Evolutionary conservation across 2,329 filamentous ascomycete genomes (phyloP).

Genomic region (Penicillium paneum): DNA sequence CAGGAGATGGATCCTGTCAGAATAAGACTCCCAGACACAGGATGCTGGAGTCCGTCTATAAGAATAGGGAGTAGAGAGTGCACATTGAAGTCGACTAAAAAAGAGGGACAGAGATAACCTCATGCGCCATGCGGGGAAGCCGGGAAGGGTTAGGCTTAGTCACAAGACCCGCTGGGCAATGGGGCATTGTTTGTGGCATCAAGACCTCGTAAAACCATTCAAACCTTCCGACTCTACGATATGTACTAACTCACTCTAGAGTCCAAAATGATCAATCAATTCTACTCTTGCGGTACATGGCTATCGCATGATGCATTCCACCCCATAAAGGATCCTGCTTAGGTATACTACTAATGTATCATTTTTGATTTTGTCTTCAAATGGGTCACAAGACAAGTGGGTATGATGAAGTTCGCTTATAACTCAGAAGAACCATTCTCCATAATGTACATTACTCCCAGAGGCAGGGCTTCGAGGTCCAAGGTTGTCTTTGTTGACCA

Average conservation of each 20-base stretch:
- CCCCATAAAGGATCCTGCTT: background rate
- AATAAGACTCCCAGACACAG: slow-evolving; percentile 6
- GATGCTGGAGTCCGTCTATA: slow-evolving; percentile 12
- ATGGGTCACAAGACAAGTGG: background rate
- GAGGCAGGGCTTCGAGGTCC: background rate
- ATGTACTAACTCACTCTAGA: background rate
- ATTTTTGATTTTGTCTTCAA: background rate
- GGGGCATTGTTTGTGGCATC: background rate
- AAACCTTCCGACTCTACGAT: background rate
- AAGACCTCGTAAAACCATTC: background rate
- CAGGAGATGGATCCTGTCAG: slow-evolving; percentile 6
- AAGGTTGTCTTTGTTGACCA: background rate
- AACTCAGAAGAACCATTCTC: background rate
- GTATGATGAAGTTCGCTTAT: background rate
- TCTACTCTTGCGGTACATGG: slow-evolving; percentile 9
- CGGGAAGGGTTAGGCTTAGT: slow-evolving; percentile 4
- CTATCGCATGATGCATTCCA: slow-evolving; percentile 10
- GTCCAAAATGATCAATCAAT: background rate
- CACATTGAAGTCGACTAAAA: background rate
- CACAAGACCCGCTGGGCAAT: background rate
- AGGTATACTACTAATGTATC: background rate
- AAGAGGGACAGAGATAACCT: background rate
- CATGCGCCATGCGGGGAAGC: slow-evolving; percentile 11
- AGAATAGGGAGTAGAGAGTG: slow-evolving; percentile 6
- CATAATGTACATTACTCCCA: slow-evolving; percentile 1